Evolutionary conservation across 805 yeast genomes (phyloP).

Genomic region (Cephaloascus albidus): DNA sequence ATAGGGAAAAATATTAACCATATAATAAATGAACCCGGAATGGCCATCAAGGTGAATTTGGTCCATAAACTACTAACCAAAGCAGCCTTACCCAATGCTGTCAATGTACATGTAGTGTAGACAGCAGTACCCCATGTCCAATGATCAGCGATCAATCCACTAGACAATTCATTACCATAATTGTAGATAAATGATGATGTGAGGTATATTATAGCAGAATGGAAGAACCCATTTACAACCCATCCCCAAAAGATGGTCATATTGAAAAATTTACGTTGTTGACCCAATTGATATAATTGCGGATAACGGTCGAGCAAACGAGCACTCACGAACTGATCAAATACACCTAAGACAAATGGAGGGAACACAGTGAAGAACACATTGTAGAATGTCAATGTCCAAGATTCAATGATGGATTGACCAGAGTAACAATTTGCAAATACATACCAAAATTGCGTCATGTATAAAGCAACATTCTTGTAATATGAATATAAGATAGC

Average conservation of each 20-base stretch:
- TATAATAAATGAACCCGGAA: constrained; percentile 83
- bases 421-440: constrained; percentile 91
- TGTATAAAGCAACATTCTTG: constrained; percentile 89
- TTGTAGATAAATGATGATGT: constrained; percentile 62
- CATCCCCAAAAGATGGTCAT: constrained; percentile 95
- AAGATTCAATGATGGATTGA: constrained; percentile 90
- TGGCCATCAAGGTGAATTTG: constrained; percentile 81
- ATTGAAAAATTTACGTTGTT: constrained; percentile 79
- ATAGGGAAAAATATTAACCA: constrained; percentile 87
- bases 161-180: constrained; percentile 53
- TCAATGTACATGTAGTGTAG: constrained; percentile 77
- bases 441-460: constrained; percentile 98
- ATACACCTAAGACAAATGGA: constrained; percentile 92
- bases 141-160: constrained; percentile 72
- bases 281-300: constrained; percentile 85
- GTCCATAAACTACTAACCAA: constrained; percentile 91
- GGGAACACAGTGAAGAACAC: constrained; percentile 92
- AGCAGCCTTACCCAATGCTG: constrained; percentile 93
- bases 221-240: constrained; percentile 93
- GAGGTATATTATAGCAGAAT: constrained; percentile 76
- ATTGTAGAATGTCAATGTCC: constrained; percentile 96
- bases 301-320: constrained; percentile 87
- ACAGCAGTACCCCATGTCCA: constrained; percentile 95
- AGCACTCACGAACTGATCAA: constrained; percentile 93
- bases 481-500: constrained; percentile 93